Conservation (phyloP, 306 rosid genomes). For the Pterocarpus santalinus region DNA sequence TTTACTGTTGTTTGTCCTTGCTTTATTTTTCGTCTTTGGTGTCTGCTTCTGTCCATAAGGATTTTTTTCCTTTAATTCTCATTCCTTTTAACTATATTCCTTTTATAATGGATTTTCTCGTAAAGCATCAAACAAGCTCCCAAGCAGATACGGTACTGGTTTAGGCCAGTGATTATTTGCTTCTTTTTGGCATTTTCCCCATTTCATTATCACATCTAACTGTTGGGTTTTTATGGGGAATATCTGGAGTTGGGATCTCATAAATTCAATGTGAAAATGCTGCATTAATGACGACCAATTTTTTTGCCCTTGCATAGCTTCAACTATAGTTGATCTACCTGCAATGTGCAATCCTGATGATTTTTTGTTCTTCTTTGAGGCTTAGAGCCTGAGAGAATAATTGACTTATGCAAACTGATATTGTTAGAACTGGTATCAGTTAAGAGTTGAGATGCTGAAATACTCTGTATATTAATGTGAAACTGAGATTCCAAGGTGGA, state of each 20-base stretch:
- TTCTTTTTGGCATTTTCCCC: conserved; percentile 7
- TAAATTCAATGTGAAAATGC: not conserved
- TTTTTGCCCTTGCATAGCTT: too few relatives aligned
- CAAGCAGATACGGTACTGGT: conserved; percentile 3
- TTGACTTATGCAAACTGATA: not conserved
- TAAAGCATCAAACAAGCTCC: conserved; percentile 18
- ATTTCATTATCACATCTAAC: conserved; percentile 10
- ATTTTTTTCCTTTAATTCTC: not conserved
- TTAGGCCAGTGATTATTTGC: conserved; percentile 27
- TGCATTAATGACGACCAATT: not conserved
- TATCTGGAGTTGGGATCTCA: conserved; percentile 1
- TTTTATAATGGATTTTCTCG: conserved; percentile 22
- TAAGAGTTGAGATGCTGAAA: too few relatives aligned
- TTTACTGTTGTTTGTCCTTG: conserved; percentile 16
- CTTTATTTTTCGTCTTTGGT: conserved; percentile 21
- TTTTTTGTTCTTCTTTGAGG: conserved; percentile 17
- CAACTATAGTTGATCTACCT: not conserved
- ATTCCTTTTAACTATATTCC: conserved; percentile 12
- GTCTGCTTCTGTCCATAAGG: conserved; percentile 7
- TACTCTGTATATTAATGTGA: too few relatives aligned
- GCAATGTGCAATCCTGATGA: not conserved
- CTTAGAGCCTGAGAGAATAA: not conserved
- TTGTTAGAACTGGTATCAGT: too few relatives aligned
- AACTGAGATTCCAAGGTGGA: too few relatives aligned
- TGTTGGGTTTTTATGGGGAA: conserved; percentile 1